These are phyloP conservation scores for Lactarius psammicola DNA, from an alignment of 768 basidiomycete species.

Conservation along the genomic window DNA sequence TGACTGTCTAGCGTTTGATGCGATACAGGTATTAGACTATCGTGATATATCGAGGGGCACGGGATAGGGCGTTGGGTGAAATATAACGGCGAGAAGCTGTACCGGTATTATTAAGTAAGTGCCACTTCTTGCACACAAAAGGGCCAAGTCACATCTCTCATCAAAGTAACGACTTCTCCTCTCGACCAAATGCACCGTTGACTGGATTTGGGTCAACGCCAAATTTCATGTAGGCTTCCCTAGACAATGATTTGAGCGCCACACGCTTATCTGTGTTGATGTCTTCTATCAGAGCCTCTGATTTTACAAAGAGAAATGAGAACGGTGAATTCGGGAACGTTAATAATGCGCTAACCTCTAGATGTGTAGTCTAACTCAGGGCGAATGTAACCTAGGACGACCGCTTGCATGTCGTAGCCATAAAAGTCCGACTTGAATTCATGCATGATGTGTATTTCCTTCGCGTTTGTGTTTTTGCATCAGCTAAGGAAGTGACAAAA, in stretches of 20 bases:
- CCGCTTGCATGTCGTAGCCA: slow-evolving; percentile 72
- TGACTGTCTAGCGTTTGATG: background rate
- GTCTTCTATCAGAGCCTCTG: slow-evolving; percentile 93
- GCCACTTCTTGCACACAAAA: background rate
- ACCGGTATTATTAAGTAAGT: background rate
- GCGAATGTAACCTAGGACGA: slow-evolving; percentile 93
- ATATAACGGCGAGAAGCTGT: background rate
- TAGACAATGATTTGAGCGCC: slow-evolving; percentile 68
- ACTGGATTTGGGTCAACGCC: slow-evolving; percentile 23
- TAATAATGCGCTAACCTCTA: slow-evolving; percentile 54
- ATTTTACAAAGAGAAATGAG: background rate
- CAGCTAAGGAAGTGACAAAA: slow-evolving; percentile 4
- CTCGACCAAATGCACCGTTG: background rate
- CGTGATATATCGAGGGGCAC: background rate
- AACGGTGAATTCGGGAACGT: background rate
- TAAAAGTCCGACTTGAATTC: slow-evolving; percentile 87
- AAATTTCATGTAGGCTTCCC: slow-evolving; percentile 66
- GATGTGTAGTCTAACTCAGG: slow-evolving; percentile 92
- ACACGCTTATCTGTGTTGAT: slow-evolving; percentile 93
- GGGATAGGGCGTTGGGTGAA: background rate
- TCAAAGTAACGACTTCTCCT: background rate
- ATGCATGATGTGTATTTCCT: slow-evolving; percentile 99
- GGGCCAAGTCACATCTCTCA: background rate
- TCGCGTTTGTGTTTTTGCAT: slow-evolving; percentile 6
- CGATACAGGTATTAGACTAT: background rate